A percentile compares a stretch with the other conserved stretches of the same genome.
Evolutionary conservation across 2,329 filamentous ascomycete genomes (phyloP).

Genomic region (Neodidymelliopsis sp.): DNA sequence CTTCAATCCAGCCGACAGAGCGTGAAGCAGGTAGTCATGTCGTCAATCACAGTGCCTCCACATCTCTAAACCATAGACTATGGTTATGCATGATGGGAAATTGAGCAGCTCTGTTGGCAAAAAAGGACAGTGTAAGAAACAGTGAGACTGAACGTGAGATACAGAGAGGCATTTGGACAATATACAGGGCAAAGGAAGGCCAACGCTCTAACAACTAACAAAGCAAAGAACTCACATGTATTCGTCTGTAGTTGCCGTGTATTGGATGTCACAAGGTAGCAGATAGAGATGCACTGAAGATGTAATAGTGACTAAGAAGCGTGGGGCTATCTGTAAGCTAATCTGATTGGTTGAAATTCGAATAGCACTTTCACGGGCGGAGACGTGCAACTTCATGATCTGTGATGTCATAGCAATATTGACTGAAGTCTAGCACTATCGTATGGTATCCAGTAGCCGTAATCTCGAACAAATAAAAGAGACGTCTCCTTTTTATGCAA

Average conservation of each 20-base stretch:
- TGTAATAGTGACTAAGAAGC: slow-evolving; percentile 20
- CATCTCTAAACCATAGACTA: too few species aligned
- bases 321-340: slow-evolving; percentile 1
- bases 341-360: slow-evolving; percentile 9
- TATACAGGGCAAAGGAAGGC: too few species aligned
- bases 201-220: too few species aligned
- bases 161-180: too few species aligned
- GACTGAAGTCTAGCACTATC: not conserved
- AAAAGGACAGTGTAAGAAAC: too few species aligned
- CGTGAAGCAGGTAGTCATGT: too few species aligned
- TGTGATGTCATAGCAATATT: slow-evolving; percentile 11
- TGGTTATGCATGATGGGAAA: too few species aligned
- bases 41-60: too few species aligned
- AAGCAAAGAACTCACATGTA: not conserved
- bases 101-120: too few species aligned
- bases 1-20: too few species aligned
- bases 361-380: not conserved
- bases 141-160: too few species aligned
- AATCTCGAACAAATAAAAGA: not conserved
- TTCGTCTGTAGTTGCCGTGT: not conserved
- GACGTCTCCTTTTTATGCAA: slow-evolving; percentile 1
- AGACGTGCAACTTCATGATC: not conserved
- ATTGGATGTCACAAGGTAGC: not conserved
- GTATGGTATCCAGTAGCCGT: slow-evolving; percentile 9
- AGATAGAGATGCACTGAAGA: not conserved